These are phyloP conservation scores for Davidsoniella neocaledoniae DNA, from an alignment of 2,329 filamentous ascomycete genomes.

Conservation along the genomic window DNA sequence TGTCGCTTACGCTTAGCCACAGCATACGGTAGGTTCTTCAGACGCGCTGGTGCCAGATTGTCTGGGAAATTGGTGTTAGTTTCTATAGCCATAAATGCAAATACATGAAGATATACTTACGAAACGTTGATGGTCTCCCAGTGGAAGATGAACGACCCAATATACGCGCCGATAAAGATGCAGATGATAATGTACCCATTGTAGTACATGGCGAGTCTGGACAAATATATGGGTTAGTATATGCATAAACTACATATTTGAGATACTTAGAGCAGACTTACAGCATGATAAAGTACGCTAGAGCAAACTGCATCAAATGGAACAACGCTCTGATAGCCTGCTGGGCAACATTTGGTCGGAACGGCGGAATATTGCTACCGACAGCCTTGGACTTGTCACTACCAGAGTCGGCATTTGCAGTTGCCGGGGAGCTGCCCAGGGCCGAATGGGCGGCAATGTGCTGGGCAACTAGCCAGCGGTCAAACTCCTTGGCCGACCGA, in stretches of 20 bases:
- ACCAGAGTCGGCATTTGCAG: conserved; percentile 12
- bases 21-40: conserved; percentile 25
- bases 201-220: conserved; percentile 39
- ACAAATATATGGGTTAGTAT: conserved; percentile 1
- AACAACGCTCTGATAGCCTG: conserved; percentile 50
- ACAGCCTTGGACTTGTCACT: conserved; percentile 3
- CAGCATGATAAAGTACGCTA: conserved; percentile 69
- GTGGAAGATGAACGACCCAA: conserved; percentile 57
- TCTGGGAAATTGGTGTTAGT: no score
- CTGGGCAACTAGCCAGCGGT: conserved; percentile 44
- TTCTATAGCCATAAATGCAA: no score
- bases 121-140: conserved; percentile 39
- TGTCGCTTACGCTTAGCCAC: conserved; percentile 18
- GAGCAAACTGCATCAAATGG: conserved; percentile 54
- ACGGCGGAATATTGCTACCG: conserved; percentile 17
- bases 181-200: conserved; percentile 65
- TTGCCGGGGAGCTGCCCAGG: conserved; percentile 13
- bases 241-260: not conserved
- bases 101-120: conserved; percentile 15
- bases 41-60: conserved; percentile 15
- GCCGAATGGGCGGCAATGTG: conserved; percentile 18
- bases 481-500: conserved; percentile 54
- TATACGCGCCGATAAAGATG: conserved; percentile 58
- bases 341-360: conserved; percentile 44
- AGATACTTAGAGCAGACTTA: conserved; percentile 15